These are phyloP conservation scores for Boletus tomentosulus DNA, from an alignment of 768 basidiomycete genomes.

Conservation along the genomic window DNA sequence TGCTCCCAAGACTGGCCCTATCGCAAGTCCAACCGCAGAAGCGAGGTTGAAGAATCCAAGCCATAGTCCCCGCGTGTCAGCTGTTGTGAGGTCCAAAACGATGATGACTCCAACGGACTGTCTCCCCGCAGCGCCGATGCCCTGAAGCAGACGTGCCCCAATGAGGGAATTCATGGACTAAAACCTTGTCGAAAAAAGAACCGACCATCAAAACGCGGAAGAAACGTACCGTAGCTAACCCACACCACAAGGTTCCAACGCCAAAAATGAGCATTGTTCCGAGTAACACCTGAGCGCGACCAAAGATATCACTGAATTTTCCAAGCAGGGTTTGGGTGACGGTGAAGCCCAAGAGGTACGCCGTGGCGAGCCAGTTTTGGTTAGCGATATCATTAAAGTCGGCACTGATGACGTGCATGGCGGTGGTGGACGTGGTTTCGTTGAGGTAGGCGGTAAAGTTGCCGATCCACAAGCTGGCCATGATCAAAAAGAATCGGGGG, in stretches of 20 bases:
- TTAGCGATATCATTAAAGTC: slow-evolving; percentile 28
- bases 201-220: background rate
- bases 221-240: slow-evolving; percentile 25
- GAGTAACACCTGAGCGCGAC: slow-evolving; percentile 32
- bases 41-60: slow-evolving; percentile 34
- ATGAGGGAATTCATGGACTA: slow-evolving; percentile 36
- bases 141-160: slow-evolving; percentile 32
- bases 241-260: slow-evolving; percentile 33
- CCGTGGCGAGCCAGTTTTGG: slow-evolving; percentile 35
- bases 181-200: background rate
- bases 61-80: slow-evolving; percentile 35
- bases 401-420: slow-evolving; percentile 33
- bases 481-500: slow-evolving; percentile 32
- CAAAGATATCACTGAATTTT: slow-evolving; percentile 34
- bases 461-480: slow-evolving; percentile 32
- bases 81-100: slow-evolving; percentile 33
- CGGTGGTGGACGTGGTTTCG: slow-evolving; percentile 33
- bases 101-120: slow-evolving; percentile 36
- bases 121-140: slow-evolving; percentile 35
- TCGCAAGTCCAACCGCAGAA: slow-evolving; percentile 40
- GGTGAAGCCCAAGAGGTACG: slow-evolving; percentile 34
- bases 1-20: slow-evolving; percentile 47
- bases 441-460: slow-evolving; percentile 36
- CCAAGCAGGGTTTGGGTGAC: slow-evolving; percentile 35
- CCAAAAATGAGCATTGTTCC: slow-evolving; percentile 34